Base-by-base conservation (phyloP, 306 rosid genomes). In the Prunus padus region DNA sequence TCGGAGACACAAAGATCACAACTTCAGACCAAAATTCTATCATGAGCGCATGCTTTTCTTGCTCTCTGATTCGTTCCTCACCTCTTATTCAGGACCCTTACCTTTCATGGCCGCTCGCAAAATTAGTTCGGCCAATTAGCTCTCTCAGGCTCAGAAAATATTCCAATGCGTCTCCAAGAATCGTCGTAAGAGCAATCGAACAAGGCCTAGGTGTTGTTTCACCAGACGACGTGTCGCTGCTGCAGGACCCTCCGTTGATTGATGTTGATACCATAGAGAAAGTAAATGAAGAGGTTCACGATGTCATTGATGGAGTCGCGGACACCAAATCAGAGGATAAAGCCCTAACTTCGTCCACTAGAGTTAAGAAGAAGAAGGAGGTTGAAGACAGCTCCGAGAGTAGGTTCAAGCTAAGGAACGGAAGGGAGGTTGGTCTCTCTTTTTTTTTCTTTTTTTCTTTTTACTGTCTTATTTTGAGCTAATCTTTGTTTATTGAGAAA, bases 321-420 rank as follows among this genome's bases (percentile, higher is more conserved):
- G 84, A 68, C 57, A 1, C 74, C 20, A 60, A 68, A 50, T 20
- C 66, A 1, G 80, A 71, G 70, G 82, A 79, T 19, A 78, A 83
- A 75, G 64, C 60, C 30, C 71, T 57, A n/a, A 56, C 66, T 56
- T 67, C 61, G 45, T 64, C 86, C 59, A 69, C 83, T 28, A 85
- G 73, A 64, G 61, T 66, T 54, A 85, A 73, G 60, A 92, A 86
- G 86, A 88, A 78, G 93, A 80, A 77, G 69, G 86, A 81, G 28
- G 83, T 75, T 13, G 87, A 75, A 3, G 83, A 75, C 28, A 68
- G 60, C 69, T 37, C 49, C 8, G 97, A 92, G 59, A 61, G 80
- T 55, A 87, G 97, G 82, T 92, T 84, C 85, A 92, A 92, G 84
- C 89, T 89, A 52, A 89, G 92, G 37, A 90, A 95, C 79, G 98